Percentiles rank a stretch among this genome's conserved stretches.
Conservation (phyloP, 2,329 filamentous ascomycete species). For the Penicillium sp. region DNA sequence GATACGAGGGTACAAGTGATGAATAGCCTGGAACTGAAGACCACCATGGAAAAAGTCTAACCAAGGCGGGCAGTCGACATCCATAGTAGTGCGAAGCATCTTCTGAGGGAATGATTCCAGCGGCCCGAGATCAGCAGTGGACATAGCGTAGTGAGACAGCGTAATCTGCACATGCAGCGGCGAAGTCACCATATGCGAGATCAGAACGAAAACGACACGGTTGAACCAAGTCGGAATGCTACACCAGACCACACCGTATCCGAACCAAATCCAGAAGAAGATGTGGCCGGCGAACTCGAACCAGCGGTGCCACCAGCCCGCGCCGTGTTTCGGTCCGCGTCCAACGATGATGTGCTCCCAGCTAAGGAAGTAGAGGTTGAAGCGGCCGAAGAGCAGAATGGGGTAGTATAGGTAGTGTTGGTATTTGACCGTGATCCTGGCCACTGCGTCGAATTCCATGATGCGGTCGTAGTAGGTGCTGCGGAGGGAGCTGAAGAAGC, state of each 20-base stretch:
- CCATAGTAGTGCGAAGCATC: constrained; percentile 89
- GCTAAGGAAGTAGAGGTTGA: constrained; percentile 82
- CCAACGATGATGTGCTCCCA: constrained; percentile 71
- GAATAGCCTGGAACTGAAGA: constrained; percentile 81
- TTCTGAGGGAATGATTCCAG: constrained; percentile 81
- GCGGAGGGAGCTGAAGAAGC: constrained; percentile 68
- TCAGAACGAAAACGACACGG: constrained; percentile 69
- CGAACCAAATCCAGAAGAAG: constrained; percentile 83
- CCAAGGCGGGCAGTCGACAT: constrained; percentile 81
- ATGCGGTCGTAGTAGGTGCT: constrained; percentile 78
- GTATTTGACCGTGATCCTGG: constrained; percentile 64
- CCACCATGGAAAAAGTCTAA: constrained; percentile 85
- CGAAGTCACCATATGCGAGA: constrained; percentile 76
- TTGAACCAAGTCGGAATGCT: constrained; percentile 64
- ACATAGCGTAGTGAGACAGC: constrained; percentile 91
- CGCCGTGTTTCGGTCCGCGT: constrained; percentile 67
- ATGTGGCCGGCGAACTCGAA: constrained; percentile 70
- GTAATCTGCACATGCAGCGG: constrained; percentile 85
- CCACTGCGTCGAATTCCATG: constrained; percentile 70
- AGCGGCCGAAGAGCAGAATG: constrained; percentile 73
- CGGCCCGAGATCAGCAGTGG: constrained; percentile 76
- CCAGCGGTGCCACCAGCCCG: constrained; percentile 76
- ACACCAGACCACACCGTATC: constrained; percentile 71
- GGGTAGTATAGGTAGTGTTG: constrained; percentile 81
- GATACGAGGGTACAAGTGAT: constrained; percentile 77